Percentiles rank a stretch among this genome's conserved stretches.
These are phyloP conservation scores for Noccaea bulbosa DNA, from an alignment of 345 rosid genomes.

Conservation along the genomic window DNA sequence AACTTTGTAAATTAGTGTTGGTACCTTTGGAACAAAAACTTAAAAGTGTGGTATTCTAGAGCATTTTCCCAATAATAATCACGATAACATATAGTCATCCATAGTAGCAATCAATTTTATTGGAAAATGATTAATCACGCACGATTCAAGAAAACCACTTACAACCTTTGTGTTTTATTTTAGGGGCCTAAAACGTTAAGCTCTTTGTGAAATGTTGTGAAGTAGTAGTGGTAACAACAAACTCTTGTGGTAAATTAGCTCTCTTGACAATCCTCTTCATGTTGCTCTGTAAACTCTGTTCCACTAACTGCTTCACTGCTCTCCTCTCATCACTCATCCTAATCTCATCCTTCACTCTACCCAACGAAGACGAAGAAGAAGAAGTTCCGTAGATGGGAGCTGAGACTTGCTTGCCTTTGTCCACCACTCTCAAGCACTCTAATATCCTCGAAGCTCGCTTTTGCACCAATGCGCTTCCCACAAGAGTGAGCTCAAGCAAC, in stretches of 20 bases:
- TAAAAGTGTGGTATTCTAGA: too few relatives aligned
- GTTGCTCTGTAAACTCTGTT: slow-evolving; percentile 91
- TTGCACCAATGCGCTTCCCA: slow-evolving; percentile 81
- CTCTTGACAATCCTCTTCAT: slow-evolving; percentile 91
- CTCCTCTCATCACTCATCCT: slow-evolving; percentile 86
- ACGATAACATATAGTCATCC: too few relatives aligned
- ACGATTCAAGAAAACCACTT: not conserved
- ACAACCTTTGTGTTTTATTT: not conserved
- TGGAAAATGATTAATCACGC: slow-evolving; percentile 4
- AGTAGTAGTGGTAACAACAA: slow-evolving; percentile 82
- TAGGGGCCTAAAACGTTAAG: slow-evolving; percentile 62
- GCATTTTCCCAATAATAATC: too few relatives aligned
- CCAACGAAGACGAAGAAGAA: slow-evolving; percentile 42
- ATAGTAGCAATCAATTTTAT: not conserved
- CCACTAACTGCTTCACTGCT: slow-evolving; percentile 85
- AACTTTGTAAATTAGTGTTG: too few relatives aligned
- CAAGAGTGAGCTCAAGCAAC: slow-evolving; percentile 80
- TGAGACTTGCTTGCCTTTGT: slow-evolving; percentile 88
- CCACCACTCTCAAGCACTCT: slow-evolving; percentile 66
- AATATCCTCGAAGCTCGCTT: slow-evolving; percentile 90
- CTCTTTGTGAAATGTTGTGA: slow-evolving; percentile 91
- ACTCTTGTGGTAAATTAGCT: slow-evolving; percentile 87
- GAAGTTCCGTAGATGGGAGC: slow-evolving; percentile 82
- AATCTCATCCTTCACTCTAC: slow-evolving; percentile 52
- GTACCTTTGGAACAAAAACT: too few relatives aligned